Percentiles rank a stretch among this genome's conserved stretches.
Conservation (phyloP, 371 early-diverging fungal genomes). For the Rhizopus delemar region DNA sequence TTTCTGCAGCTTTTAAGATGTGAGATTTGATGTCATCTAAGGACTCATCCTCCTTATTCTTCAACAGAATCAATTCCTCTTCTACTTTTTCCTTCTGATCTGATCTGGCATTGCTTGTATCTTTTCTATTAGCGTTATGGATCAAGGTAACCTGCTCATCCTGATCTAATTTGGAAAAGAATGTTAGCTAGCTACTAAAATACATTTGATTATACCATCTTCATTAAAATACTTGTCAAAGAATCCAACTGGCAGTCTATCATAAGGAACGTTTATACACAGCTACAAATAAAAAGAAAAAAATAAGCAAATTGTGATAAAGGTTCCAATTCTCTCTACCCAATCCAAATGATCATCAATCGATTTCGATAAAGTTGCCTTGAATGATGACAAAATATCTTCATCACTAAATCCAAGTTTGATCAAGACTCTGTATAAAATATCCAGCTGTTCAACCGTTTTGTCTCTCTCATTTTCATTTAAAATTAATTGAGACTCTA, state of each 20-base stretch:
- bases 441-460: constrained; percentile 50
- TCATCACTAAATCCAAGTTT: constrained; percentile 50
- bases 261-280: constrained; percentile 57
- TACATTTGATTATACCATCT: constrained; percentile 27
- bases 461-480: constrained; percentile 35
- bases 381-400: constrained; percentile 54
- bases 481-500: not conserved
- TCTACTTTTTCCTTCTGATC: constrained; percentile 5
- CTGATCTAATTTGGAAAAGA: not conserved
- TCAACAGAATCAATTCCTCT: not conserved
- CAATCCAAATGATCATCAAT: constrained; percentile 59
- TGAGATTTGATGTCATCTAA: constrained; percentile 32
- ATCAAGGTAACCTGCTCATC: constrained; percentile 1
- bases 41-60: not conserved
- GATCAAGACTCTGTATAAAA: constrained; percentile 50
- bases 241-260: constrained; percentile 60
- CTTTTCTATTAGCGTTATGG: constrained; percentile 1
- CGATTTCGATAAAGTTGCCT: constrained; percentile 44
- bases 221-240: constrained; percentile 62
- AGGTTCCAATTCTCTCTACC: constrained; percentile 33
- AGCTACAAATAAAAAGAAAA: constrained; percentile 30
- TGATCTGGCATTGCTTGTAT: not conserved
- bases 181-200: not conserved
- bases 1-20: constrained; percentile 34
- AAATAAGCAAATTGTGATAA: not conserved